phyloP scores from a whole-genome alignment of 768 basidiomycete species.

The Hirschioporus abietinus region DNA sequence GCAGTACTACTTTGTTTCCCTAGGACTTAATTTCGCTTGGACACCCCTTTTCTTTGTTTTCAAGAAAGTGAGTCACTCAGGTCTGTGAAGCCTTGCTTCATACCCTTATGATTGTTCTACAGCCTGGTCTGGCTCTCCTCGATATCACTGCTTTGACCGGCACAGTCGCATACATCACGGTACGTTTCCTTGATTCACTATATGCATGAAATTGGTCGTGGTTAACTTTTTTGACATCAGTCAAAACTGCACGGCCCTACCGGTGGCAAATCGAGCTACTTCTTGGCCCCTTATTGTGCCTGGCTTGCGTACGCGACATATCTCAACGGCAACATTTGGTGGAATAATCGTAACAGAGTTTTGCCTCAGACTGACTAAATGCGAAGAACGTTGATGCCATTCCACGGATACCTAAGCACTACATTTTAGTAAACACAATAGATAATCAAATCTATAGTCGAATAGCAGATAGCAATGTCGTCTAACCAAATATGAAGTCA shows the following conservation, averaged over 20 bases:
- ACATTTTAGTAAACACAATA: not conserved
- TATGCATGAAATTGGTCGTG: too few species aligned
- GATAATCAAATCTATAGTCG: not conserved
- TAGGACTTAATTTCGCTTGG: slow-evolving; percentile 56
- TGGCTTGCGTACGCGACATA: slow-evolving; percentile 66
- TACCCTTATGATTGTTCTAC: slow-evolving; percentile 5
- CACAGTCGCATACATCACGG: slow-evolving; percentile 56
- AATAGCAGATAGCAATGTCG: not conserved
- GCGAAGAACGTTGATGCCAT: not conserved
- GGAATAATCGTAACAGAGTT: slow-evolving; percentile 35
- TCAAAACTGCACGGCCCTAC: slow-evolving; percentile 42
- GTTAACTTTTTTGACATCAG: slow-evolving; percentile 28
- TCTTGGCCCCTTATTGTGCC: slow-evolving; percentile 59
- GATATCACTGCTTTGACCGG: slow-evolving; percentile 49
- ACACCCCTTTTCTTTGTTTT: slow-evolving; percentile 59
- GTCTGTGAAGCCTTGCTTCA: not conserved
- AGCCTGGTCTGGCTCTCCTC: slow-evolving; percentile 50
- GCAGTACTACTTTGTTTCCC: slow-evolving; percentile 55
- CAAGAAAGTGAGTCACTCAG: slow-evolving; percentile 32
- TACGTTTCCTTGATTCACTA: slow-evolving; percentile 21
- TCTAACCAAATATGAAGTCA: slow-evolving; percentile 3
- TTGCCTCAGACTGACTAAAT: slow-evolving; percentile 4
- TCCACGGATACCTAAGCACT: not conserved
- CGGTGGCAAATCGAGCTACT: slow-evolving; percentile 43
- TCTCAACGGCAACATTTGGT: slow-evolving; percentile 62